Evolutionary conservation across 1,139 yeast species (phyloP).

Genomic region (Protomyces lactucae-debilis): DNA sequence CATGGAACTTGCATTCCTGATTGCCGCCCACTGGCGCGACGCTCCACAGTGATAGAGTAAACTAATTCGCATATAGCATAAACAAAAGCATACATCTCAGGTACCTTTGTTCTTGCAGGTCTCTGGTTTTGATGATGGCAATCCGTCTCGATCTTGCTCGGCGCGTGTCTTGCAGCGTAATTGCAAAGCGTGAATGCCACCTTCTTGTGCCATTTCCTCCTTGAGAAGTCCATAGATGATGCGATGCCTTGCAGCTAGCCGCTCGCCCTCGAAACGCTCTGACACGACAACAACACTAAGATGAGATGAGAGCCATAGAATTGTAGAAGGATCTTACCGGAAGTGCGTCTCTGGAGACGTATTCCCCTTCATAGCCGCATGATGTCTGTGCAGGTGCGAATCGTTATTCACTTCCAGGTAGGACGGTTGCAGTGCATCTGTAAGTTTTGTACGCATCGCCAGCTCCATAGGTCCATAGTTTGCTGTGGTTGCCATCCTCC

Average conservation of each 20-base stretch:
- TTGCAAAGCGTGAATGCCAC: slow-evolving; percentile 84
- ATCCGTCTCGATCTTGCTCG: slow-evolving; percentile 41
- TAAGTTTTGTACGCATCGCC: slow-evolving; percentile 20
- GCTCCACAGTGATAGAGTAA: not conserved
- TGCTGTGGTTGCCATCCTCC: slow-evolving; percentile 21
- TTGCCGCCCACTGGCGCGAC: slow-evolving; percentile 37
- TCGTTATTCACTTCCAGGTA: slow-evolving; percentile 63
- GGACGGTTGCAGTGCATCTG: slow-evolving; percentile 28
- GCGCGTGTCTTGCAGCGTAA: slow-evolving; percentile 72
- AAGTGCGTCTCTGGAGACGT: slow-evolving; percentile 79
- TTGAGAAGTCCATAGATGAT: slow-evolving; percentile 62
- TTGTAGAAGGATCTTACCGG: slow-evolving; percentile 12
- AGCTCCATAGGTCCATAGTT: slow-evolving; percentile 3
- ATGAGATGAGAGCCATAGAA: not conserved
- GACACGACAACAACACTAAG: slow-evolving; percentile 50
- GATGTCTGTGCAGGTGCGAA: slow-evolving; percentile 84
- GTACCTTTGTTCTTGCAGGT: slow-evolving; percentile 12
- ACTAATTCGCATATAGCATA: too few relatives aligned
- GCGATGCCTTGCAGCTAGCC: slow-evolving; percentile 74
- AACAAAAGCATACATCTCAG: not conserved
- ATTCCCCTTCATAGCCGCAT: slow-evolving; percentile 70
- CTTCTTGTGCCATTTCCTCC: slow-evolving; percentile 57
- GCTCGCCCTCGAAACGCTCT: slow-evolving; percentile 60
- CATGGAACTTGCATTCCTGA: slow-evolving; percentile 44
- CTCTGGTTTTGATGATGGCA: slow-evolving; percentile 10